Conservation (phyloP, 108 stramenopile genomes). For the Nitzschia sp. region DNA sequence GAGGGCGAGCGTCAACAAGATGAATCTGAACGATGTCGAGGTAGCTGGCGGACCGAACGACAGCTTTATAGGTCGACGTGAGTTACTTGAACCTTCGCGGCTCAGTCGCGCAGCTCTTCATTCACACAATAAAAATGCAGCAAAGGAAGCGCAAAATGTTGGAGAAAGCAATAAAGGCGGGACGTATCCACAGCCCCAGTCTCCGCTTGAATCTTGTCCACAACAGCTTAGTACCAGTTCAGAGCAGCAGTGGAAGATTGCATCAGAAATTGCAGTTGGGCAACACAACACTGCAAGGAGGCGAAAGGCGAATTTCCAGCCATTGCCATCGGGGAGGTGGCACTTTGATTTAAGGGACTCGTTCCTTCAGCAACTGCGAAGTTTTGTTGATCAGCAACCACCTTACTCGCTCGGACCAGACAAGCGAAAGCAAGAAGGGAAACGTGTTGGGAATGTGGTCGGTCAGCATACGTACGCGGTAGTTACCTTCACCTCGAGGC, state of each 20-base stretch:
- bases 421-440: neutral
- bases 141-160: no score
- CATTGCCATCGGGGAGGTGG: neutral
- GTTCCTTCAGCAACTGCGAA: no score
- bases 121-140: no score
- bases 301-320: neutral
- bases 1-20: constrained; percentile 8
- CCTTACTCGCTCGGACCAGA: neutral
- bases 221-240: neutral
- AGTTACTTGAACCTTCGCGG: no score
- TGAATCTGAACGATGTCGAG: no score
- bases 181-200: no score
- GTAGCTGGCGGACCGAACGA: no score
- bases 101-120: no score
- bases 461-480: constrained; percentile 70
- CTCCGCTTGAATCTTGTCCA: no score
- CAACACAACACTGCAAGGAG: neutral
- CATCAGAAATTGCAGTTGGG: neutral
- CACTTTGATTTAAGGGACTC: neutral
- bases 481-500: constrained; percentile 79
- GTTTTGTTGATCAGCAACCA: neutral
- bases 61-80: no score
- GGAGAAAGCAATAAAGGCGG: no score
- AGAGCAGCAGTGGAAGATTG: neutral
- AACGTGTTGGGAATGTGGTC: neutral